phyloP scores from a whole-genome alignment of 2,329 filamentous ascomycete genomes.

The Arthrobotrys sphaeroides region DNA sequence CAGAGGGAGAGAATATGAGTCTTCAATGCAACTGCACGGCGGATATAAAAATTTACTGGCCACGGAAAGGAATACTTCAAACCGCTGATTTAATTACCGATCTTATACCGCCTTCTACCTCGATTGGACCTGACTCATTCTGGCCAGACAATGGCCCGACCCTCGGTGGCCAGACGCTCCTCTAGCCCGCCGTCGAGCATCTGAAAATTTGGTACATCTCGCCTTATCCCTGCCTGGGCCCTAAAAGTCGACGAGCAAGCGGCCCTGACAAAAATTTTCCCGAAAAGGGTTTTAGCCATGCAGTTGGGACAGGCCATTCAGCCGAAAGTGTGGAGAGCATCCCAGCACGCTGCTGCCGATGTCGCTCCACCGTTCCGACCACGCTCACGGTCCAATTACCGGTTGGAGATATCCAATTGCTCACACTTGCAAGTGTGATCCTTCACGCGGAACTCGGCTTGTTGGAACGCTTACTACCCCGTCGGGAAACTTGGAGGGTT shows the following conservation, averaged over 20 bases:
- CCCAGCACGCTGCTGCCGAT: slow-evolving; percentile 40
- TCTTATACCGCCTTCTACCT: neutral
- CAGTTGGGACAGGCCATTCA: slow-evolving; percentile 63
- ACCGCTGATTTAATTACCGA: slow-evolving; percentile 17
- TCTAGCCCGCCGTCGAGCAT: neutral
- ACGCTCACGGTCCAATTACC: slow-evolving; percentile 1
- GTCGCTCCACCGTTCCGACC: slow-evolving; percentile 41
- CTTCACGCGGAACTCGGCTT: neutral
- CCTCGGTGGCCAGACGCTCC: slow-evolving; percentile 30
- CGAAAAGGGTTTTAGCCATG: slow-evolving; percentile 48
- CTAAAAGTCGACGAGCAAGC: no score
- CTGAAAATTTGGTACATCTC: slow-evolving; percentile 22
- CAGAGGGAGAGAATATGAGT: slow-evolving; percentile 35
- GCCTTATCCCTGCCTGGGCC: no score
- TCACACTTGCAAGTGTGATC: neutral
- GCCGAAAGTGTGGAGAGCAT: slow-evolving; percentile 53
- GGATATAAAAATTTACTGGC: slow-evolving; percentile 40
- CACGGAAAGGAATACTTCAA: neutral
- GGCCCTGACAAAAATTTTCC: slow-evolving; percentile 26
- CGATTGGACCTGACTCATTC: slow-evolving; percentile 21
- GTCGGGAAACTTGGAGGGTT: no score
- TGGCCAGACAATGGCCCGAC: slow-evolving; percentile 26
- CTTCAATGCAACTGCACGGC: slow-evolving; percentile 18
- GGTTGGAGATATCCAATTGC: neutral
- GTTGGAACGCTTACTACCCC: neutral